Conservation (phyloP, 2,329 filamentous ascomycete genomes). For the Chrysoporthe puriensis region DNA sequence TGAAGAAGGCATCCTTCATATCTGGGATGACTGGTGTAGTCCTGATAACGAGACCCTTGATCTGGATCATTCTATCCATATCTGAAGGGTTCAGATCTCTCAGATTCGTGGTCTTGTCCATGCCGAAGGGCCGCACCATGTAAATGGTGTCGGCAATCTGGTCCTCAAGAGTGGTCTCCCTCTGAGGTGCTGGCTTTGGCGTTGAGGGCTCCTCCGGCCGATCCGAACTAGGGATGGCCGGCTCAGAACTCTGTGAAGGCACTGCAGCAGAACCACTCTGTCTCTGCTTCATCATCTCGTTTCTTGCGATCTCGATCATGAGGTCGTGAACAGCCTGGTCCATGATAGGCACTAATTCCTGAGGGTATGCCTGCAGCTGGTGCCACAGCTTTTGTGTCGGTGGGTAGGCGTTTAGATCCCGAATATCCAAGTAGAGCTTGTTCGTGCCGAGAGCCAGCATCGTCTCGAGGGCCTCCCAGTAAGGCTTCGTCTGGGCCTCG, state of each 20-base stretch:
- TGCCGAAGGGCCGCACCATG: constrained; percentile 84
- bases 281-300: constrained; percentile 73
- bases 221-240: constrained; percentile 81
- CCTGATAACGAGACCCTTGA: constrained; percentile 95
- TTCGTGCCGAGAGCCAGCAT: constrained; percentile 88
- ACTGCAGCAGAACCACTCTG: constrained; percentile 60
- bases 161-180: constrained; percentile 68
- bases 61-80: constrained; percentile 92
- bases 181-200: constrained; percentile 47
- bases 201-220: constrained; percentile 57
- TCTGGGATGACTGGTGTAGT: constrained; percentile 96
- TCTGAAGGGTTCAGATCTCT: constrained; percentile 92
- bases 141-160: constrained; percentile 82
- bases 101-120: constrained; percentile 87
- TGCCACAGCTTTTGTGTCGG: constrained; percentile 93
- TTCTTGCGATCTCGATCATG: constrained; percentile 86
- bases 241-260: constrained; percentile 68
- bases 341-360: constrained; percentile 95
- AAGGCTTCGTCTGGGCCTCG: constrained; percentile 77
- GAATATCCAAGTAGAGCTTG: constrained; percentile 84
- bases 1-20: constrained; percentile 99
- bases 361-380: constrained; percentile 90
- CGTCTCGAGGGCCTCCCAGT: constrained; percentile 81
- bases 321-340: constrained; percentile 92
- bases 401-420: constrained; percentile 90